phyloP scores from a whole-genome alignment of 2,329 filamentous ascomycete genomes.

The Verticillium dahliae region DNA sequence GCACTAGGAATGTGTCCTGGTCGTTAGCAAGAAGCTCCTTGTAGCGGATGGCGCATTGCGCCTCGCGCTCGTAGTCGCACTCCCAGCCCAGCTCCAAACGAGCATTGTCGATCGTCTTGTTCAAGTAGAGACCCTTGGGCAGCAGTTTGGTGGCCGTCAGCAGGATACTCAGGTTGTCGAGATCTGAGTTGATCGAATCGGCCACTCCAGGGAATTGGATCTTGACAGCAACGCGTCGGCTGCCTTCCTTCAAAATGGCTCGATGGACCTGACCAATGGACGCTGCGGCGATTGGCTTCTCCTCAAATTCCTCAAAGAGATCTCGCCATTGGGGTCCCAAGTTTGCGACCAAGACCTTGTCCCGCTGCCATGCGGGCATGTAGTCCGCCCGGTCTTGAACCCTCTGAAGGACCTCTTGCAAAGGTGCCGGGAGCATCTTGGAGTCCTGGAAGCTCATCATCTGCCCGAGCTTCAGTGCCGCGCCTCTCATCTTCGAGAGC shows the following conservation, averaged over 20 bases:
- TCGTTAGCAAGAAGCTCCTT: conserved; percentile 70
- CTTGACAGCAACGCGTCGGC: conserved; percentile 81
- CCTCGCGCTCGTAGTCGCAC: conserved; percentile 90
- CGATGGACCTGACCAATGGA: conserved; percentile 96
- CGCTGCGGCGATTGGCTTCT: conserved; percentile 86
- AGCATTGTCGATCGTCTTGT: conserved; percentile 96
- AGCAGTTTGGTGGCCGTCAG: conserved; percentile 85
- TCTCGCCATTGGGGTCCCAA: conserved; percentile 80
- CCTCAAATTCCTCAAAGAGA: conserved; percentile 78
- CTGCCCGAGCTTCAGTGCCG: conserved; percentile 93
- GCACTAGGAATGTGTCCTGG: conserved; percentile 68
- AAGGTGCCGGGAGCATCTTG: conserved; percentile 83
- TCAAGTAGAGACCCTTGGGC: conserved; percentile 85
- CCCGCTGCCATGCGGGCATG: conserved; percentile 90
- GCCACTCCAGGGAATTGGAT: conserved; percentile 96
- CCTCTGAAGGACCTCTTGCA: conserved; percentile 84
- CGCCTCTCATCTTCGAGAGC: conserved; percentile 91
- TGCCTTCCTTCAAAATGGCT: conserved; percentile 69
- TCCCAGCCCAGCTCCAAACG: conserved; percentile 91
- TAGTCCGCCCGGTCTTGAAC: conserved; percentile 97
- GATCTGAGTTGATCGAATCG: conserved; percentile 90
- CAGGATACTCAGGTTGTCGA: conserved; percentile 87
- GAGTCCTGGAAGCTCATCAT: conserved; percentile 98
- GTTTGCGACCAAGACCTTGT: conserved; percentile 73
- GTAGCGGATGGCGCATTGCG: conserved; percentile 72